These are phyloP conservation scores for Bathelium albidoporum DNA, from an alignment of 495 filamentous ascomycete species.

Conservation along the genomic window DNA sequence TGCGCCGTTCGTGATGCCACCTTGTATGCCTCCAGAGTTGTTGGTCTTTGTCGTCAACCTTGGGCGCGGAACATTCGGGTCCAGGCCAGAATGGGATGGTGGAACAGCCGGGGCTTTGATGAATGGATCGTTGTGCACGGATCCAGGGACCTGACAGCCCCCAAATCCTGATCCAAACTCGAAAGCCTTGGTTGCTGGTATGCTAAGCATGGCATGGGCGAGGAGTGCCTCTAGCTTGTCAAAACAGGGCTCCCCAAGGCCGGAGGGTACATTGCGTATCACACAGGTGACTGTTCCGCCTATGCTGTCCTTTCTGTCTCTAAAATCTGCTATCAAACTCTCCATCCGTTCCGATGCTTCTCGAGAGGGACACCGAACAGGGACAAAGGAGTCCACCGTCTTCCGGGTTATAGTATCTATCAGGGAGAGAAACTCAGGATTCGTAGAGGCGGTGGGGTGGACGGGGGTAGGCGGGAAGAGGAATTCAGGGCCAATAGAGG, in stretches of 20 bases:
- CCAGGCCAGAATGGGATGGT: constrained; percentile 6
- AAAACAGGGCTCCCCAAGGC: constrained; percentile 90
- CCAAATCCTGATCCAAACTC: constrained; percentile 92
- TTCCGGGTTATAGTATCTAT: constrained; percentile 63
- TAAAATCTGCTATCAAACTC: constrained; percentile 66
- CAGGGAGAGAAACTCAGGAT: constrained; percentile 72
- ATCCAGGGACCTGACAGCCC: constrained; percentile 79
- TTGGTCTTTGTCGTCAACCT: constrained; percentile 83
- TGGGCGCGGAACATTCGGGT: constrained; percentile 21
- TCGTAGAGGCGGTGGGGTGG: constrained; percentile 64
- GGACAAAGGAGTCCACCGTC: constrained; percentile 71
- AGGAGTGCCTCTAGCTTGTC: constrained; percentile 93
- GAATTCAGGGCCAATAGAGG: constrained; percentile 72
- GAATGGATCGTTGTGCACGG: constrained; percentile 89
- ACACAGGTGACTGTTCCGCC: constrained; percentile 95
- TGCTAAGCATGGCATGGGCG: constrained; percentile 92
- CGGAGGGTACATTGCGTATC: constrained; percentile 78
- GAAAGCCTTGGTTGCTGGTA: constrained; percentile 95
- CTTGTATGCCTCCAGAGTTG: constrained; percentile 93
- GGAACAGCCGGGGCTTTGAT: constrained; percentile 41
- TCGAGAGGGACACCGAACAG: constrained; percentile 74
- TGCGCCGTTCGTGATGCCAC: constrained; percentile 91
- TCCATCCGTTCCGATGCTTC: constrained; percentile 61
- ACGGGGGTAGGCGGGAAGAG: constrained; percentile 72
- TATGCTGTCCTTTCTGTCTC: constrained; percentile 79